Base-by-base conservation (phyloP, 73 alveolate species). In the Paramecium bursaria region DNA sequence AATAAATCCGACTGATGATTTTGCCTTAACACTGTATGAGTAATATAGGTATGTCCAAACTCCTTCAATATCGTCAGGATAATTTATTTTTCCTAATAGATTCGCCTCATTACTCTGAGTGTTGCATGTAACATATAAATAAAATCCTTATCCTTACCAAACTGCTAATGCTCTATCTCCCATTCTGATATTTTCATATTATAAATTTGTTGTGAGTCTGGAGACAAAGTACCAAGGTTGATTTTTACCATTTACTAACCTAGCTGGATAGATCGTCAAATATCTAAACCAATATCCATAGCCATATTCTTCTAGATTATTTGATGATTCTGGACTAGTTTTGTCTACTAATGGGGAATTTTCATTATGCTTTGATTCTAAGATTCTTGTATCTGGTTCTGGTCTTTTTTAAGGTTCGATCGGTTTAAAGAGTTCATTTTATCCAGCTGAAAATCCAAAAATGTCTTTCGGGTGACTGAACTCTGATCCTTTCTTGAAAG, bases 11-110 rank as follows among this genome's bases (percentile, higher is more conserved):
- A 7, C 19, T 19, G 74, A 35, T 21, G 17, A 19, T 13, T 52
- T 52, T 15, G 15, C 74, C 3, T 10, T 21, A 3, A 4, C 19
- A 52, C 44, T 21, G 44, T 15, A 52, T 52, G 82, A 61, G 29
- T 61, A 61, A 55, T 61, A 61, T 6, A 61, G 5, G 29, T 7
- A 61, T 0, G 86, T 74, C 86, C 86, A 74, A 19, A 74, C 33
- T 9, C 86, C 86, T 25, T 74, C 86, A 2, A 74, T 74, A 48
- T 74, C 86, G 22, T 48, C 47, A 14, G 86, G 86, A 48, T 74
- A 74, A 48, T 74, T 49, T 9, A 74, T 54, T 19, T 74, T 74
- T 54, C 19, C 17, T 15, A 74, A 13, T 0, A 74, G 75, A 48
- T 74, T 74, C 1, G 74, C 73, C 11, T 22, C 22, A 10, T 25